Evolutionary conservation across 2,329 filamentous ascomycete species (phyloP).

Genomic region (Cucurbitaria berberidis): DNA sequence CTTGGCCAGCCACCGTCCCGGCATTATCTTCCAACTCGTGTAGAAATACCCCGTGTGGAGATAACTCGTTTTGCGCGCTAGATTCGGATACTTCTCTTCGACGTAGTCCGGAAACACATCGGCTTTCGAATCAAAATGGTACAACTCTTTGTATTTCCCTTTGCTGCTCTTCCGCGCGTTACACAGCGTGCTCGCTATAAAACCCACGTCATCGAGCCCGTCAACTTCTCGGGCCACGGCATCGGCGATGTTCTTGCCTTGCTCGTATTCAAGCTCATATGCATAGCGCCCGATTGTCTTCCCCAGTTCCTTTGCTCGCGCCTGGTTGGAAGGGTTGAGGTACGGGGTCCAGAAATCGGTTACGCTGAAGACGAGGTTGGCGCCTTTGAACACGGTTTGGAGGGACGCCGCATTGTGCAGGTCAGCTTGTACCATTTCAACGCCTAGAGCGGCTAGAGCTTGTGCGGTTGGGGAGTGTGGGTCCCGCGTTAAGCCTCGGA

Average conservation of each 20-base stretch:
- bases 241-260: conserved; percentile 38
- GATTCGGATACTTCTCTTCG: conserved; percentile 18
- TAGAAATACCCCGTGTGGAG: conserved; percentile 29
- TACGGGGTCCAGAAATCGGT: conserved; percentile 43
- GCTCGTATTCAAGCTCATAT: conserved; percentile 34
- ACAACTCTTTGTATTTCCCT: conserved; percentile 27
- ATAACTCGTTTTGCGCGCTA: conserved; percentile 27
- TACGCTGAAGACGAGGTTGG: conserved; percentile 49
- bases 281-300: conserved; percentile 24
- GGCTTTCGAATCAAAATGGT: conserved; percentile 40
- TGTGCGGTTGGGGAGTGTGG: conserved; percentile 12
- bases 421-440: conserved; percentile 45
- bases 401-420: conserved; percentile 30
- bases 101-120: conserved; percentile 31
- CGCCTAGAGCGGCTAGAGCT: conserved; percentile 36
- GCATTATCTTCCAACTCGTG: conserved; percentile 26
- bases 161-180: conserved; percentile 30
- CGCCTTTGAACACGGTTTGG: conserved; percentile 44
- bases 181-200: conserved; percentile 31
- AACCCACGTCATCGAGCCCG: conserved; percentile 26
- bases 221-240: conserved; percentile 26
- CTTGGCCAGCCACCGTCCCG: conserved; percentile 23
- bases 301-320: conserved; percentile 20
- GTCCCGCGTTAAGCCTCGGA: conserved; percentile 57
- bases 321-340: conserved; percentile 19